Percentiles rank a stretch among this genome's conserved stretches.
These are phyloP conservation scores for Lycium ferocissimum DNA, from an alignment of 257 asterid species.

Conservation along the genomic window DNA sequence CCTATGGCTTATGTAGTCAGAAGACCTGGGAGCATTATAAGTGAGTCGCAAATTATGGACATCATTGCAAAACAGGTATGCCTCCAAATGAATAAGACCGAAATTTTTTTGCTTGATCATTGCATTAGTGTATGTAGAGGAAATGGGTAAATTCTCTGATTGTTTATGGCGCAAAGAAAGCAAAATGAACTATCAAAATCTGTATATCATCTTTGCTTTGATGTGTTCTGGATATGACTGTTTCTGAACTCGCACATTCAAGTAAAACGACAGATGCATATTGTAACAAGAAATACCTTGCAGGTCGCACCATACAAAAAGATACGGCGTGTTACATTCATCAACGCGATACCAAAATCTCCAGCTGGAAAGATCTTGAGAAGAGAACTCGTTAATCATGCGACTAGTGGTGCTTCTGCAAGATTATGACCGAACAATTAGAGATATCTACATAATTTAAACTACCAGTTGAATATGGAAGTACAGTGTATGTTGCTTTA, in stretches of 20 bases:
- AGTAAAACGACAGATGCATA: not conserved
- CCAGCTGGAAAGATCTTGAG: slow-evolving; percentile 87
- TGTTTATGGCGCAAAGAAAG: not conserved
- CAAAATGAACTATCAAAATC: not conserved
- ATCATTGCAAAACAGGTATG: slow-evolving; percentile 71
- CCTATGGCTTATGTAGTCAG: slow-evolving; percentile 95
- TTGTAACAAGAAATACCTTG: not conserved
- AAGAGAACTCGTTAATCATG: slow-evolving; percentile 66
- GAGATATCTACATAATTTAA: not conserved
- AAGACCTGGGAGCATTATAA: slow-evolving; percentile 68
- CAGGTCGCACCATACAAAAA: slow-evolving; percentile 91
- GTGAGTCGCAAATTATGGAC: slow-evolving; percentile 73
- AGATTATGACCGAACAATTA: slow-evolving; percentile 50
- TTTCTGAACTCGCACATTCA: not conserved
- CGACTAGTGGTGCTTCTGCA: slow-evolving; percentile 51
- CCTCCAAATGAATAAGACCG: not conserved
- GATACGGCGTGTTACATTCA: slow-evolving; percentile 72
- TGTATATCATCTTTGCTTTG: not conserved
- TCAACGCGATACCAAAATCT: slow-evolving; percentile 75
- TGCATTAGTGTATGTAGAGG: not conserved
- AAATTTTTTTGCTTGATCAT: not conserved
- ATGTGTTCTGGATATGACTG: not conserved
- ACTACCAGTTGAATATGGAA: not conserved
- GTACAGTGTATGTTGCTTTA: not conserved
- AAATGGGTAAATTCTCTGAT: not conserved